These are phyloP conservation scores for Adansonia rubrostipa DNA, from an alignment of 441 rosid species.

Conservation along the genomic window DNA sequence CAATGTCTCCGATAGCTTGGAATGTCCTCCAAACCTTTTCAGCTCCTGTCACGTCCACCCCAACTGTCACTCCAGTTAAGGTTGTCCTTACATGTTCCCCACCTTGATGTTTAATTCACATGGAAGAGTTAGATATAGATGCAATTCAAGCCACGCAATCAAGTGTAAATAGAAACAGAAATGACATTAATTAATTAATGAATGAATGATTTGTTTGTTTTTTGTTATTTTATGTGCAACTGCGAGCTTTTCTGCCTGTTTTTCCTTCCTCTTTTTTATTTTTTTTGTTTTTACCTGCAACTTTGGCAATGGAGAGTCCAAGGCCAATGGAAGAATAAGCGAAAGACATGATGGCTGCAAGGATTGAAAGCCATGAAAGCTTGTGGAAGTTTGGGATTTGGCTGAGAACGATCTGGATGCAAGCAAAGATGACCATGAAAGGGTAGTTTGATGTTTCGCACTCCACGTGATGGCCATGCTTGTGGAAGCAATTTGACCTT, in stretches of 20 bases:
- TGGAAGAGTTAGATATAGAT: background rate
- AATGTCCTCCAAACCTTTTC: constrained; percentile 86
- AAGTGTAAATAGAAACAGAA: background rate
- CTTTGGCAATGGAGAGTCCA: constrained; percentile 79
- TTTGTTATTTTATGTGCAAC: background rate
- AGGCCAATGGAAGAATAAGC: constrained; percentile 75
- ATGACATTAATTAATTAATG: background rate
- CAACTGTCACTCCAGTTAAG: constrained; percentile 63
- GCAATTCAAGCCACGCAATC: background rate
- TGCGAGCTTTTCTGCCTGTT: background rate
- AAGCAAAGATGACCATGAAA: constrained; percentile 71
- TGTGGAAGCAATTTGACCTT: constrained; percentile 88
- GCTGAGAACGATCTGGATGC: constrained; percentile 71
- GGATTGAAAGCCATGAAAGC: constrained; percentile 88
- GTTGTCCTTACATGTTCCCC: constrained; percentile 49
- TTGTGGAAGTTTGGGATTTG: constrained; percentile 86
- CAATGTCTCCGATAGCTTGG: constrained; percentile 79
- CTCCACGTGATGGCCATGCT: constrained; percentile 59
- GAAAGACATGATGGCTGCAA: constrained; percentile 87
- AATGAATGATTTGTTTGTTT: background rate
- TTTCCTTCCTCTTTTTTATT: too few species aligned
- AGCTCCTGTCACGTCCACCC: constrained; percentile 69
- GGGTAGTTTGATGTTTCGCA: constrained; percentile 67
- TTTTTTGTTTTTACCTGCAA: constrained; percentile 42
- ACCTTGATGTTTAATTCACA: constrained; percentile 17